Conservation (phyloP, 2,329 filamentous ascomycete species). For the Penicillium brasilianum region DNA sequence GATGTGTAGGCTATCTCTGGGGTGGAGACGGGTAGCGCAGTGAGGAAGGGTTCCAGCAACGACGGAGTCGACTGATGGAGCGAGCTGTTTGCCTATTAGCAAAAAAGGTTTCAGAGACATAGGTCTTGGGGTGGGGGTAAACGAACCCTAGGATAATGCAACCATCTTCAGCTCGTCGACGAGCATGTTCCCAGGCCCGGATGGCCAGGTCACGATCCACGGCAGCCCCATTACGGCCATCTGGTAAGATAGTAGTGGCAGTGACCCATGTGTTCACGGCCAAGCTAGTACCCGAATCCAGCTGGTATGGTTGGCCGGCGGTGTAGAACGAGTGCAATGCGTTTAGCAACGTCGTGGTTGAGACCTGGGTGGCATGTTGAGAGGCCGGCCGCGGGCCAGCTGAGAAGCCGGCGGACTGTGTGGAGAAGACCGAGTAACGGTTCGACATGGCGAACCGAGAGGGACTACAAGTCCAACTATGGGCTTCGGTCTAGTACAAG, state of each 20-base stretch:
- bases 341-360: conserved; percentile 91
- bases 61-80: conserved; percentile 89
- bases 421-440: conserved; percentile 66
- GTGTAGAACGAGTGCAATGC: conserved; percentile 88
- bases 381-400: conserved; percentile 61
- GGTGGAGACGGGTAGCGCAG: conserved; percentile 77
- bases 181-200: conserved; percentile 94
- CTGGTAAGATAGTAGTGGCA: conserved; percentile 70
- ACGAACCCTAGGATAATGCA: conserved; percentile 86
- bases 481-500: conserved; percentile 9
- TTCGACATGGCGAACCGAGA: conserved; percentile 58
- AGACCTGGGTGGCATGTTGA: conserved; percentile 78
- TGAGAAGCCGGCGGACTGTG: conserved; percentile 60
- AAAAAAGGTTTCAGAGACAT: not conserved
- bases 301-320: conserved; percentile 77
- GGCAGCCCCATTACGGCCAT: conserved; percentile 74
- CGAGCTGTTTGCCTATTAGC: conserved; percentile 62
- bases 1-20: conserved; percentile 78
- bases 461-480: conserved; percentile 12
- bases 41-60: conserved; percentile 78
- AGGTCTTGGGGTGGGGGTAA: not conserved
- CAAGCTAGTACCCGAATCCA: conserved; percentile 88
- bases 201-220: conserved; percentile 78
- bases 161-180: conserved; percentile 91
- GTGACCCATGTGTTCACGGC: conserved; percentile 97